Evolutionary conservation across 2,329 filamentous ascomycete species (phyloP), one percentile per base, ranked within the genome.

Genomic region (Periconia sp.): DNA sequence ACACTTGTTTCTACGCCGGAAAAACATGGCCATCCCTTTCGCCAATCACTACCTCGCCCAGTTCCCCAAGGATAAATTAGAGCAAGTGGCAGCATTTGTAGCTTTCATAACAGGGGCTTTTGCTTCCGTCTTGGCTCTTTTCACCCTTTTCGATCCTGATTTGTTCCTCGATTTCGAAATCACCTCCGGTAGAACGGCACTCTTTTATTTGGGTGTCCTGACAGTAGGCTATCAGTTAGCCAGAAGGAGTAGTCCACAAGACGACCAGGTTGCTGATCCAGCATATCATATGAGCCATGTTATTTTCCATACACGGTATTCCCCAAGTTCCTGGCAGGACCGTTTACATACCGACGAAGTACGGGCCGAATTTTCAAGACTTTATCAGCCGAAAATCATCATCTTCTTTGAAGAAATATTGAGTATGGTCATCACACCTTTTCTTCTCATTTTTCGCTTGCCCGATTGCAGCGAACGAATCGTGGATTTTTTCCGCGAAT

Each of bases 401-500:
- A 93, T 97, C 54, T 97, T 99, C 66, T 69, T 96, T 1, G 92
- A 97, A 71, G 94, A 99, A 67, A 86, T 97, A 5, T 75, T 97
- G 55, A 93, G 92, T 66, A 95, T 99, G 70, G 84, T 97, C 50
- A 88, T 96, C 53, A 96, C 93, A 0, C 94, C 94, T 0, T 87
- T 96, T 64, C 84, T 99, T 41, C 82, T 99, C 13, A 89, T 92
- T 76, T 88, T 90, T 68, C 92, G 90, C 56, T 81, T 97, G 33
- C 91, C 92, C 0, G 89, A 87, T 62, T 95, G 90, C 72, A 93
- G 90, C 70, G 93, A 97, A 62, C 90, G 92, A 54, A 88, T 99
- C 58, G 88, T 97, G 54, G 94, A 99, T 75, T 99, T 99, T 75
- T 97, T 99, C 79, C 87, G 94, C 40, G 94, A 99, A 70, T 97